Evolutionary conservation across 2,329 filamentous ascomycete genomes (phyloP).

Genomic region (Hypoxylon sp.): DNA sequence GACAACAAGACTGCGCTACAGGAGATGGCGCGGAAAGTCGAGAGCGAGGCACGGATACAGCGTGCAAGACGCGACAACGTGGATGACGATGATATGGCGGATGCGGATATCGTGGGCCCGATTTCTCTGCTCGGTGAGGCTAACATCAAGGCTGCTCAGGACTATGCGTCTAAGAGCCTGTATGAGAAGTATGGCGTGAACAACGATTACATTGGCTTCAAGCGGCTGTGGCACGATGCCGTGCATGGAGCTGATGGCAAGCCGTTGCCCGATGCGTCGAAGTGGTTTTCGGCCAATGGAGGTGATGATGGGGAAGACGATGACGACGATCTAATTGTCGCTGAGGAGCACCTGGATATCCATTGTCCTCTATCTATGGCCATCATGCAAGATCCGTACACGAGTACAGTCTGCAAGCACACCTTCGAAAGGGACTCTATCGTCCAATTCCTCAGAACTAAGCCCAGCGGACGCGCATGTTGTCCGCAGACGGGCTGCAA

Average conservation of each 20-base stretch:
- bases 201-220: constrained; percentile 74
- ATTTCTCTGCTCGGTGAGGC: constrained; percentile 56
- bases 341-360: constrained; percentile 73
- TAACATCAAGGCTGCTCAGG: constrained; percentile 57
- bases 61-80: constrained; percentile 41
- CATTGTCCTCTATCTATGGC: constrained; percentile 79
- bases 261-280: constrained; percentile 66
- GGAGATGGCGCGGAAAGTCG: constrained; percentile 54
- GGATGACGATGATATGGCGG: constrained; percentile 49
- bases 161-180: constrained; percentile 61
- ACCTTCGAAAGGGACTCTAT: constrained; percentile 79
- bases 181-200: constrained; percentile 68
- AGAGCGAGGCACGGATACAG: constrained; percentile 40
- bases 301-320: constrained; percentile 60
- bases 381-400: constrained; percentile 76
- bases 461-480: constrained; percentile 58
- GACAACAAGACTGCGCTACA: constrained; percentile 62
- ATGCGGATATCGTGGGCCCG: constrained; percentile 52
- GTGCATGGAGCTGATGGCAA: constrained; percentile 65
- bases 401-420: constrained; percentile 77
- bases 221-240: constrained; percentile 70
- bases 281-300: constrained; percentile 68
- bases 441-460: constrained; percentile 64
- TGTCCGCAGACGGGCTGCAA: constrained; percentile 78
- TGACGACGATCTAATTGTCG: constrained; percentile 79